Conservation (phyloP, 2,329 filamentous ascomycete genomes). For the Alternaria alternata region DNA sequence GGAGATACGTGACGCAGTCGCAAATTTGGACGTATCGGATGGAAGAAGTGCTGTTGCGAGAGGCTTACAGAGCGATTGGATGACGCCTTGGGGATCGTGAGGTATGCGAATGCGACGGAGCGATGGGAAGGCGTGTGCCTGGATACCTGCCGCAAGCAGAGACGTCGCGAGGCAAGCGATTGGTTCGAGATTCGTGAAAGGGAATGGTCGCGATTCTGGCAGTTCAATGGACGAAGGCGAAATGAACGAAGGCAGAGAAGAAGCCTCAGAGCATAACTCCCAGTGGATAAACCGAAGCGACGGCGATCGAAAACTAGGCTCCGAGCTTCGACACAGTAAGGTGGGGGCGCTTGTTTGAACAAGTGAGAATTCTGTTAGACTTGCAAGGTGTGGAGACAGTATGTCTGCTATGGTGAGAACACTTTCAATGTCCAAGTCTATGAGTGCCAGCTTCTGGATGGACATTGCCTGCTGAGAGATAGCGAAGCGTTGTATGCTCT, state of each 20-base stretch:
- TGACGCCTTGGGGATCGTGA: slow-evolving; percentile 72
- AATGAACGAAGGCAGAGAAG: slow-evolving; percentile 21
- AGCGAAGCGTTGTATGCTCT: slow-evolving; percentile 62
- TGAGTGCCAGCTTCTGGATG: slow-evolving; percentile 59
- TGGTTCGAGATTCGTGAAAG: slow-evolving; percentile 47
- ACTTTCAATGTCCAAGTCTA: slow-evolving; percentile 63
- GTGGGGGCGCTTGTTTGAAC: slow-evolving; percentile 61
- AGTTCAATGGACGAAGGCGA: slow-evolving; percentile 7
- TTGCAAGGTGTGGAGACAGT: slow-evolving; percentile 54
- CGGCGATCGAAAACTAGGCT: slow-evolving; percentile 59
- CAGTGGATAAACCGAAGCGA: slow-evolving; percentile 64
- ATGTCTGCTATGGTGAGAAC: slow-evolving; percentile 62
- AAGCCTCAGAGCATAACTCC: slow-evolving; percentile 60
- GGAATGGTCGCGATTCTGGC: slow-evolving; percentile 18
- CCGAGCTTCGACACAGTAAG: slow-evolving; percentile 52
- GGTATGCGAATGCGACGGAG: slow-evolving; percentile 69
- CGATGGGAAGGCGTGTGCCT: slow-evolving; percentile 67
- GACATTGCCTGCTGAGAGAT: slow-evolving; percentile 55
- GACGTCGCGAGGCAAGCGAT: slow-evolving; percentile 64
- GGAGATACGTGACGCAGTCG: slow-evolving; percentile 13
- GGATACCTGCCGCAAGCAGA: slow-evolving; percentile 71
- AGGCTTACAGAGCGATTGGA: slow-evolving; percentile 74
- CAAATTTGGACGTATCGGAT: slow-evolving; percentile 32
- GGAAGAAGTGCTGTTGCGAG: slow-evolving; percentile 63
- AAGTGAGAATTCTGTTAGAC: slow-evolving; percentile 61